A percentile compares a stretch with the other conserved stretches of the same genome.
phyloP scores from a whole-genome alignment of 2,329 filamentous ascomycete genomes.

The Tolypocladium album region DNA sequence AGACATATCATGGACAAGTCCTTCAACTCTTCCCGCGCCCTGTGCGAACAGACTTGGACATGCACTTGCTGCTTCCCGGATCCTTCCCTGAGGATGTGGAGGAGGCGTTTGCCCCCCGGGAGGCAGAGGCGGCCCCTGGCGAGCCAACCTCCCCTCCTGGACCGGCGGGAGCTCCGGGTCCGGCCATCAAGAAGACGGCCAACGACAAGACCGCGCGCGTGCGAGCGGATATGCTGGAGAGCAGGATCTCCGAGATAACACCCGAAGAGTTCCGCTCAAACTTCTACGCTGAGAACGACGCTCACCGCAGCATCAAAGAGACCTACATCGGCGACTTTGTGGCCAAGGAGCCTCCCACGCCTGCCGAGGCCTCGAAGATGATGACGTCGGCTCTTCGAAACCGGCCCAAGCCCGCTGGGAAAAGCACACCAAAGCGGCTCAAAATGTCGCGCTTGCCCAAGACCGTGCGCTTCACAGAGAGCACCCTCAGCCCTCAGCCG shows the following conservation, averaged over 20 bases:
- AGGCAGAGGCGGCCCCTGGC: background rate
- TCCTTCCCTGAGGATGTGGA: constrained; percentile 12
- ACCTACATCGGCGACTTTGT: constrained; percentile 11
- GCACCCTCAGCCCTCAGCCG: constrained; percentile 13
- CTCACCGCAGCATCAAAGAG: constrained; percentile 8
- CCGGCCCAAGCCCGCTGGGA: constrained; percentile 8
- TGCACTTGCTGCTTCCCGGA: constrained; percentile 12
- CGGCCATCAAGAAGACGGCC: constrained; percentile 1
- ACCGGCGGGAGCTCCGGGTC: background rate
- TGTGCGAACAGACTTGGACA: constrained; percentile 8
- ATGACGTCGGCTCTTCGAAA: constrained; percentile 17
- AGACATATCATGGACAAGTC: constrained; percentile 12
- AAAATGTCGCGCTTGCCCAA: constrained; percentile 13
- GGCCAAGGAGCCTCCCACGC: constrained; percentile 9
- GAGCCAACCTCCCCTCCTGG: background rate
- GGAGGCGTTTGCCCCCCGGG: constrained; percentile 6
- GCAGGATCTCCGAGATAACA: constrained; percentile 7
- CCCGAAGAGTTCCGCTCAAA: constrained; percentile 7
- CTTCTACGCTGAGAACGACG: constrained; percentile 11
- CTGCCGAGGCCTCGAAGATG: constrained; percentile 10
- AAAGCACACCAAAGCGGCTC: constrained; percentile 13
- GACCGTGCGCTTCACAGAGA: constrained; percentile 18
- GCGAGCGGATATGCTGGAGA: constrained; percentile 3
- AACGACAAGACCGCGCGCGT: constrained; percentile 5
- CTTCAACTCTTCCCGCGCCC: constrained; percentile 10